Evolutionary conservation across 1,284 basidiomycete species (phyloP).

Genomic region (Chalciporus sp.): DNA sequence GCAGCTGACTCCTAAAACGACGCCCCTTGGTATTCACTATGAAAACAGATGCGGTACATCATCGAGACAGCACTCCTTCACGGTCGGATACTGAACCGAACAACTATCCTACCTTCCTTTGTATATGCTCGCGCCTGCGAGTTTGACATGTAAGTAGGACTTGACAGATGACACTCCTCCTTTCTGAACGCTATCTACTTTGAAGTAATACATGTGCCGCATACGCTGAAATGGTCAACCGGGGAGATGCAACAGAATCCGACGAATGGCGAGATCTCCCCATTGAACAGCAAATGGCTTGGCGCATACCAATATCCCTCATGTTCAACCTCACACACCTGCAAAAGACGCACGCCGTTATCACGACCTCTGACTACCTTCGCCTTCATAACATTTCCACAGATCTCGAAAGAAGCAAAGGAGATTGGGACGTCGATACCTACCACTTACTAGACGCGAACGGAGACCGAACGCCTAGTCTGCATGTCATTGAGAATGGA

Average conservation of each 20-base stretch:
- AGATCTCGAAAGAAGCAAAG: constrained; percentile 38
- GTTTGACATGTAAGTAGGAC: constrained; percentile 33
- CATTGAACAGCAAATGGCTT: constrained; percentile 44
- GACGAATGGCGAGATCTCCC: constrained; percentile 46
- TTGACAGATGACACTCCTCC: background rate
- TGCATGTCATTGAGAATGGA: constrained; percentile 40
- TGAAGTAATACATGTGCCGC: constrained; percentile 36
- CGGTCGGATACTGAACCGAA: constrained; percentile 39
- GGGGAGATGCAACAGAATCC: constrained; percentile 37
- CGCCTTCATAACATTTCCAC: constrained; percentile 39
- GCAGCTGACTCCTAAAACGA: background rate
- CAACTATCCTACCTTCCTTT: constrained; percentile 41
- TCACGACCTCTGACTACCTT: constrained; percentile 45
- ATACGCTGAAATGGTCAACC: constrained; percentile 43
- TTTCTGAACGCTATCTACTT: background rate
- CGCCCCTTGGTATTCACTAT: constrained; percentile 1
- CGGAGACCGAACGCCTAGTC: constrained; percentile 19
- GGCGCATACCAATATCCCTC: constrained; percentile 39
- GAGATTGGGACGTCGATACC: constrained; percentile 38
- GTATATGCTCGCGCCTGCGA: constrained; percentile 46
- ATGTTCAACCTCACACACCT: constrained; percentile 53
- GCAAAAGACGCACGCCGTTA: constrained; percentile 39
- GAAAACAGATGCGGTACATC: constrained; percentile 39
- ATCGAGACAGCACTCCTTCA: constrained; percentile 43
- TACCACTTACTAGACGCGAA: constrained; percentile 27